Conservation (phyloP, 257 asterid genomes). For the Nicotiana tabacum region DNA sequence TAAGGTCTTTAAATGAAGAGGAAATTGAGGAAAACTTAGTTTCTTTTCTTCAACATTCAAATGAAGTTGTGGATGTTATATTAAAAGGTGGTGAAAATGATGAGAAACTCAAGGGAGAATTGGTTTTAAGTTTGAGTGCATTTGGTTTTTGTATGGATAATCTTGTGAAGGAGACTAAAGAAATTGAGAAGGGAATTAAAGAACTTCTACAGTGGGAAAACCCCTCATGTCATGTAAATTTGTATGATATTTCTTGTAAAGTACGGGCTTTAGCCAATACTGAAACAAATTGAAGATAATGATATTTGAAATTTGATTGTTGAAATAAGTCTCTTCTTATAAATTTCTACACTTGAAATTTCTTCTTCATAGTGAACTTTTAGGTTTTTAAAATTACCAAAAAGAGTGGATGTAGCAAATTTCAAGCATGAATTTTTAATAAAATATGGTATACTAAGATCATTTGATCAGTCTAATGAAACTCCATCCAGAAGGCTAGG, state of each 20-base stretch:
- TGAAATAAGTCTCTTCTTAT: not conserved
- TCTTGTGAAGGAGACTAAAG: slow-evolving; percentile 45
- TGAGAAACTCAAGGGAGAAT: slow-evolving; percentile 25
- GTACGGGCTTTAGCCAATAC: slow-evolving; percentile 32
- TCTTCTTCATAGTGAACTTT: not conserved
- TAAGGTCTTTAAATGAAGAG: slow-evolving; percentile 20
- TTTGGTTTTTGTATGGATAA: slow-evolving; percentile 55
- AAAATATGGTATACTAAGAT: not conserved
- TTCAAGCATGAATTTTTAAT: too few relatives aligned
- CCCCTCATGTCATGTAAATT: slow-evolving; percentile 57
- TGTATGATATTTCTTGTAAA: slow-evolving; percentile 55
- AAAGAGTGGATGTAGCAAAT: too few relatives aligned
- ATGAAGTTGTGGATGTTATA: slow-evolving; percentile 23
- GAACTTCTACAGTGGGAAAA: slow-evolving; percentile 85
- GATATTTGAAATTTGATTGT: not conserved
- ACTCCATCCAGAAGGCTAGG: not conserved
- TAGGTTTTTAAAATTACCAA: too few relatives aligned
- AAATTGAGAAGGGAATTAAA: slow-evolving; percentile 56
- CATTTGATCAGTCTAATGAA: not conserved
- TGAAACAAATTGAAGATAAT: not conserved
- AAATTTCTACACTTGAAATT: not conserved
- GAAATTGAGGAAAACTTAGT: slow-evolving; percentile 26
- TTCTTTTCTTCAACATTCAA: slow-evolving; percentile 36
- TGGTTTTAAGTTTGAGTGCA: slow-evolving; percentile 51
- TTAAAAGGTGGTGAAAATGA: slow-evolving; percentile 4